Percentiles rank a stretch among this genome's conserved stretches.
Evolutionary conservation across 192 early-diverging fungal genomes (phyloP).

Genomic region (Funneliformis mosseae): DNA sequence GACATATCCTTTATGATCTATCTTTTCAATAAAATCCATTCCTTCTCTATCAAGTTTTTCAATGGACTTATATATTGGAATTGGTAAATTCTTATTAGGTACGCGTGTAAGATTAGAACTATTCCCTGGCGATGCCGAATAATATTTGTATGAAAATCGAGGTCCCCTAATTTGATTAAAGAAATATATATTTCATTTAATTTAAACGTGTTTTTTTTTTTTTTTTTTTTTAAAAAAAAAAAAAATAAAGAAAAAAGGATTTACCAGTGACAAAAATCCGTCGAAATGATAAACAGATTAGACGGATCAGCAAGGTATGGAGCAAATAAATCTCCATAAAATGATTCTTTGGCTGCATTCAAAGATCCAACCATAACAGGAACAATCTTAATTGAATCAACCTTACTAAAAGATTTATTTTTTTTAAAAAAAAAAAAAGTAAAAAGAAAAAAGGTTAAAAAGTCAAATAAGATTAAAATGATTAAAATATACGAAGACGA

Average conservation of each 20-base stretch:
- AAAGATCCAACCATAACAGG: constrained; percentile 89
- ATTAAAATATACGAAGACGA: neutral
- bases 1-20: constrained; percentile 63
- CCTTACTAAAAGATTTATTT: constrained; percentile 37
- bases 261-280: constrained; percentile 97
- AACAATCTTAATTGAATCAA: constrained; percentile 68
- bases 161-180: constrained; percentile 55
- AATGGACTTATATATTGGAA: constrained; percentile 81
- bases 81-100: constrained; percentile 20
- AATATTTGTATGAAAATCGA: constrained; percentile 83
- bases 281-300: constrained; percentile 92
- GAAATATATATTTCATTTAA: neutral
- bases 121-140: constrained; percentile 39
- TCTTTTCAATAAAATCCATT: constrained; percentile 73
- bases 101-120: constrained; percentile 27
- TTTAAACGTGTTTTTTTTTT: too few species aligned
- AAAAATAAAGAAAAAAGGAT: neutral
- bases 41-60: constrained; percentile 76
- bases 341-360: constrained; percentile 55
- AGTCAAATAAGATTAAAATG: neutral
- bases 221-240: neutral
- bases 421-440: neutral
- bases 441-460: neutral
- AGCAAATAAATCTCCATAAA: constrained; percentile 74
- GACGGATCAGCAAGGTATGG: constrained; percentile 69